phyloP scores from a whole-genome alignment of 352 stramenopile species.

The Globisporangium apiculatum region DNA sequence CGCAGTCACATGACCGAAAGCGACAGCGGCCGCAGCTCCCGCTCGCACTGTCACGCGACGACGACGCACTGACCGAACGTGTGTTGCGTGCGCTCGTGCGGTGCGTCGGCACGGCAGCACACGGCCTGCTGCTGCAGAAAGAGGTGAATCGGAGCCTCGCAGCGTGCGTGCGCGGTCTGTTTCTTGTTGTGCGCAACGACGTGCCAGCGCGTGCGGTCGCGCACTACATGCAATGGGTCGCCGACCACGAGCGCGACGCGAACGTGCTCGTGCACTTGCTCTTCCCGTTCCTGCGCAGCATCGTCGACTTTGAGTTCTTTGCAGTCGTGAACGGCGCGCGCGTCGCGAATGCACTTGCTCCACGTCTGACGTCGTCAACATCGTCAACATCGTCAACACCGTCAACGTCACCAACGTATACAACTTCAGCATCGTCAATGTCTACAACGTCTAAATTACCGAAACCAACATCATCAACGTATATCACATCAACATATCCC shows the following conservation, averaged over 20 bases:
- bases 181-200: conserved; percentile 40
- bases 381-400: background rate
- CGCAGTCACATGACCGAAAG: background rate
- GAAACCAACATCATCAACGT: too few relatives aligned
- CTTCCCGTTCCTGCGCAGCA: conserved; percentile 55
- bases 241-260: conserved; percentile 28
- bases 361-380: background rate
- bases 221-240: conserved; percentile 36
- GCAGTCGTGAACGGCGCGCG: conserved; percentile 43
- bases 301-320: conserved; percentile 74
- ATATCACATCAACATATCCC: too few relatives aligned
- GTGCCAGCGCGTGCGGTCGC: conserved; percentile 36
- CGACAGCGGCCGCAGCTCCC: conserved; percentile 3
- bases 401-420: too few relatives aligned
- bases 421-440: background rate
- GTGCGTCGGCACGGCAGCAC: conserved; percentile 21
- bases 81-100: conserved; percentile 36
- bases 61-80: conserved; percentile 36
- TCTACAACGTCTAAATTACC: background rate
- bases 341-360: background rate
- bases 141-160: conserved; percentile 60
- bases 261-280: conserved; percentile 56
- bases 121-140: conserved; percentile 48
- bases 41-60: conserved; percentile 11
- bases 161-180: conserved; percentile 44